A percentile compares a stretch with the other conserved stretches of the same genome.
These are phyloP conservation scores for Sisymbrium irio DNA, from an alignment of 345 rosid genomes.

Conservation along the genomic window DNA sequence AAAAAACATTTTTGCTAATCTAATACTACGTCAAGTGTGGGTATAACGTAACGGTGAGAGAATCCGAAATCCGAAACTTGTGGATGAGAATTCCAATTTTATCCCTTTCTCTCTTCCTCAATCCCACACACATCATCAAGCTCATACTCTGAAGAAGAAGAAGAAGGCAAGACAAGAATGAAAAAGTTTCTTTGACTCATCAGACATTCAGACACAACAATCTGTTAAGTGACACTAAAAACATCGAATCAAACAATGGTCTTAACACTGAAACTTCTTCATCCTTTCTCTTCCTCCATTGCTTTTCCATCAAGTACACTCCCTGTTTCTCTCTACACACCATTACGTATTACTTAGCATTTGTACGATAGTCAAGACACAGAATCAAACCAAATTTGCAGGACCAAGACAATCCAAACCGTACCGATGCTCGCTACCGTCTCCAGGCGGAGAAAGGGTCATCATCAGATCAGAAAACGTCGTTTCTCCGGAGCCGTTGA, in stretches of 20 bases:
- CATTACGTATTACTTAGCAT: not conserved
- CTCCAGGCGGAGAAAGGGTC: constrained; percentile 30
- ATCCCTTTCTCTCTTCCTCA: constrained; percentile 19
- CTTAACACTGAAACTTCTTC: constrained; percentile 29
- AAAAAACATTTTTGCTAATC: too few relatives aligned
- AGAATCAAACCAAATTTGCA: constrained; percentile 17
- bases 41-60: not conserved
- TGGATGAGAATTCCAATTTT: constrained; percentile 31
- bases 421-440: constrained; percentile 48
- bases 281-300: constrained; percentile 26
- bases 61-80: constrained; percentile 19
- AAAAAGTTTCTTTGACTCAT: constrained; percentile 1
- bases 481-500: constrained; percentile 22
- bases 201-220: not conserved
- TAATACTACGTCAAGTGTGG: not conserved
- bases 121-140: not conserved
- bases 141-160: not conserved
- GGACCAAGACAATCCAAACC: constrained; percentile 41
- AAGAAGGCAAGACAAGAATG: not conserved
- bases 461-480: constrained; percentile 17
- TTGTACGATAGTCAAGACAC: not conserved
- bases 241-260: constrained; percentile 12
- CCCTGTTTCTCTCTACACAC: not conserved
- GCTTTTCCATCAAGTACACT: constrained; percentile 28
- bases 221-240: not conserved